Conservation (phyloP, 768 basidiomycete species). For the Hygrophorus russula region DNA sequence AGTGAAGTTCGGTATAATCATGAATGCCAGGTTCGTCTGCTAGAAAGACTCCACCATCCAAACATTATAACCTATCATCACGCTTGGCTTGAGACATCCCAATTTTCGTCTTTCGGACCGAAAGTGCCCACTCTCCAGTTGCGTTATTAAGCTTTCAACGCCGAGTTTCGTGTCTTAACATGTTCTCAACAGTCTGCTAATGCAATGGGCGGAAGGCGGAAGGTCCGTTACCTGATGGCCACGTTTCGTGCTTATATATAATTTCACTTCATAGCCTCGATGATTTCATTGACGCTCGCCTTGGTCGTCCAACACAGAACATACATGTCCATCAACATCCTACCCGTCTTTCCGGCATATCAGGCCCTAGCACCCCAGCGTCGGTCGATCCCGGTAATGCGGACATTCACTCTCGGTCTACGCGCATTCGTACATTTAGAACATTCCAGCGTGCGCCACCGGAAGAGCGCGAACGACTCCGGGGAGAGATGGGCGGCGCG, state of each 20-base stretch:
- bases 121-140: slow-evolving; percentile 53
- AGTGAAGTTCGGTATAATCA: background rate
- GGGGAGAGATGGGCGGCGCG: slow-evolving; percentile 34
- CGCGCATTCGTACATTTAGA: slow-evolving; percentile 67
- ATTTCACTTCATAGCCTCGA: slow-evolving; percentile 42
- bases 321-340: slow-evolving; percentile 30
- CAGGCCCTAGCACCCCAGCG: background rate
- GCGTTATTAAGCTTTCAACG: background rate
- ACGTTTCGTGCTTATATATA: background rate
- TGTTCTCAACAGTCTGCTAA: slow-evolving; percentile 51
- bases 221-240: slow-evolving; percentile 24
- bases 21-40: slow-evolving; percentile 54
- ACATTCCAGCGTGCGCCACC: slow-evolving; percentile 55
- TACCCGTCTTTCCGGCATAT: background rate
- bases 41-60: slow-evolving; percentile 80
- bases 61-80: slow-evolving; percentile 96
- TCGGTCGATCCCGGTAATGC: slow-evolving; percentile 2
- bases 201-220: slow-evolving; percentile 93
- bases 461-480: slow-evolving; percentile 50
- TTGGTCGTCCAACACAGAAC: slow-evolving; percentile 48
- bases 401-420: slow-evolving; percentile 47
- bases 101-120: slow-evolving; percentile 84
- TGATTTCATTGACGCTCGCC: slow-evolving; percentile 73
- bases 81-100: slow-evolving; percentile 80
- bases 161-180: background rate